Evolutionary conservation across 176 grass and related monocot species (phyloP).

Genomic region (Rhynchospora tenuis): DNA sequence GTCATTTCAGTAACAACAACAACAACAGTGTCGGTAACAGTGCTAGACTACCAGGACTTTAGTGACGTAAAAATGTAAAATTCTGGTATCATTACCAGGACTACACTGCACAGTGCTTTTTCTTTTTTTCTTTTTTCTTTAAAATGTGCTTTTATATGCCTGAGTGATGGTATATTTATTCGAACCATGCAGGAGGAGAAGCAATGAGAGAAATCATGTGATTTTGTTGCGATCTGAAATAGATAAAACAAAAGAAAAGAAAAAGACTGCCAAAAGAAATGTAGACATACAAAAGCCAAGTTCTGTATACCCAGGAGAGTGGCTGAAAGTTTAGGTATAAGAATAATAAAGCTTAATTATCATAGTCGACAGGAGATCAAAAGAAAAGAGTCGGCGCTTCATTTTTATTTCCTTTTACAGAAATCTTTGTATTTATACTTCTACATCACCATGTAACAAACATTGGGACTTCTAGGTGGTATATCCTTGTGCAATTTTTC

Average conservation of each 20-base stretch:
- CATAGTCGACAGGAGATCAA: neutral
- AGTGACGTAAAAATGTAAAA: neutral
- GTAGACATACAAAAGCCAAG: slow-evolving; percentile 12
- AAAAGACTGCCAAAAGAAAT: slow-evolving; percentile 18
- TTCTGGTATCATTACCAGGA: neutral
- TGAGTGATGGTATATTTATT: neutral
- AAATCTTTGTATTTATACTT: neutral
- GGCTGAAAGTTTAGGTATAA: slow-evolving; percentile 35
- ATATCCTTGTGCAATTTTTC: neutral
- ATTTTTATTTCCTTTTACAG: neutral
- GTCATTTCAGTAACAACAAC: neutral
- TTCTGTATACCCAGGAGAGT: slow-evolving; percentile 32
- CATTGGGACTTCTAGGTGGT: neutral
- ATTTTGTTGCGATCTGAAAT: slow-evolving; percentile 26
- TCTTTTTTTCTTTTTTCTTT: neutral
- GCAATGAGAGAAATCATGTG: slow-evolving; percentile 32
- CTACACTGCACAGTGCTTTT: neutral
- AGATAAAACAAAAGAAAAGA: slow-evolving; percentile 27
- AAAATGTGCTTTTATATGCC: neutral
- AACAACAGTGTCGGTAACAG: neutral
- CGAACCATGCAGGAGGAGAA: slow-evolving; percentile 27
- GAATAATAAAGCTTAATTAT: neutral
- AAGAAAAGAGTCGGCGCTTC: neutral
- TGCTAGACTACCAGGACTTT: neutral
- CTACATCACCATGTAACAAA: neutral